Evolutionary conservation across 2,329 filamentous ascomycete species (phyloP).

Genomic region (Aureobasidium sp.): DNA sequence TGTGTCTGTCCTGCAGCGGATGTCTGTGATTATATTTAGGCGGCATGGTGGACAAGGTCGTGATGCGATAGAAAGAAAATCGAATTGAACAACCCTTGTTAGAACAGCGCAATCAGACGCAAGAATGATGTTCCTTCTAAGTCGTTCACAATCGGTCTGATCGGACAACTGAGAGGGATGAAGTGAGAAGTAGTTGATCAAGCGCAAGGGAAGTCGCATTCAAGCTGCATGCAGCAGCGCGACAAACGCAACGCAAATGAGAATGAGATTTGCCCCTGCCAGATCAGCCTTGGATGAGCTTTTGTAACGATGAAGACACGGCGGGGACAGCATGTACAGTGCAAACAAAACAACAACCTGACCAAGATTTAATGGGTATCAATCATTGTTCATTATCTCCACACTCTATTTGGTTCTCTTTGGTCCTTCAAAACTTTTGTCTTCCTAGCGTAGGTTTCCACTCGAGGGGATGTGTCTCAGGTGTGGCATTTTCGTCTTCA

Average conservation of each 20-base stretch:
- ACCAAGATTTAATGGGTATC: slow-evolving; percentile 6
- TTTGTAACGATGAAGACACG: not conserved
- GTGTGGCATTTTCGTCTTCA: slow-evolving; percentile 82
- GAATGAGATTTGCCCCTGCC: not conserved
- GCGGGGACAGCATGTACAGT: not conserved
- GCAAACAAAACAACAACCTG: not conserved
- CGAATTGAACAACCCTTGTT: not conserved
- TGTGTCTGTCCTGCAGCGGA: not conserved
- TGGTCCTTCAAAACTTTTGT: slow-evolving; percentile 52
- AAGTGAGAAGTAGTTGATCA: not conserved
- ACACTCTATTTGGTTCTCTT: not conserved
- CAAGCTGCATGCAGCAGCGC: not conserved
- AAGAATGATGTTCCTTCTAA: not conserved
- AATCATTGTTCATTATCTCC: slow-evolving; percentile 13
- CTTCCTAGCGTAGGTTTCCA: slow-evolving; percentile 80
- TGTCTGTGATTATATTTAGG: not conserved
- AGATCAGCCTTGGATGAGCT: not conserved
- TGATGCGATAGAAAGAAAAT: not conserved
- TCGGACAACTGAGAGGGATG: not conserved
- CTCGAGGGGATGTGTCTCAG: slow-evolving; percentile 82
- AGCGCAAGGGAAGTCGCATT: slow-evolving; percentile 7
- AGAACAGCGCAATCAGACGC: not conserved
- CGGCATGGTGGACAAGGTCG: not conserved
- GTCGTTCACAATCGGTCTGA: not conserved
- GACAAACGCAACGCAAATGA: not conserved